phyloP scores from a whole-genome alignment of 495 filamentous ascomycete species.

The Arthonia radiata region DNA sequence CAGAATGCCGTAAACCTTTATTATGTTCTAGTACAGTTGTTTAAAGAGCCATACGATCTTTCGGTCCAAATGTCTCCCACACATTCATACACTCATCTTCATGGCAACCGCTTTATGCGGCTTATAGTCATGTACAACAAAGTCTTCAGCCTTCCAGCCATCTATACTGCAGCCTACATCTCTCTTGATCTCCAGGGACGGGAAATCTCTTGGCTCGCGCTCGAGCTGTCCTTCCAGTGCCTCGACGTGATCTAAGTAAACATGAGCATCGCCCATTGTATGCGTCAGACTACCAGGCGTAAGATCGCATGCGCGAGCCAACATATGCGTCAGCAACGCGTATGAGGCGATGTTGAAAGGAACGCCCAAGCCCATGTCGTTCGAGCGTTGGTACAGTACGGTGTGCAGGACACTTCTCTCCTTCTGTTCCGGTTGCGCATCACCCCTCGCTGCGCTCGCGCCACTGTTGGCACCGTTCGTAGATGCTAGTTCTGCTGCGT shows the following conservation, averaged over 20 bases:
- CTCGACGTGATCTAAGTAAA: slow-evolving; percentile 82
- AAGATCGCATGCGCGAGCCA: slow-evolving; percentile 66
- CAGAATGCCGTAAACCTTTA: too few relatives aligned
- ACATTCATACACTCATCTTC: slow-evolving; percentile 76
- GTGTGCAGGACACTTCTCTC: slow-evolving; percentile 48
- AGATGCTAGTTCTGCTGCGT: too few relatives aligned
- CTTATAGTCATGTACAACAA: slow-evolving; percentile 66
- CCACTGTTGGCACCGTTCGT: too few relatives aligned
- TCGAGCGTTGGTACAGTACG: slow-evolving; percentile 76
- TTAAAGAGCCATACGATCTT: too few relatives aligned
- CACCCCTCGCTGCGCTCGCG: slow-evolving; percentile 6
- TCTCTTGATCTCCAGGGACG: slow-evolving; percentile 41
- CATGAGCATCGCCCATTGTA: slow-evolving; percentile 89
- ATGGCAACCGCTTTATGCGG: slow-evolving; percentile 79
- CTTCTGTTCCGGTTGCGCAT: slow-evolving; percentile 15
- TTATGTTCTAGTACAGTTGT: too few relatives aligned
- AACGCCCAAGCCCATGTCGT: slow-evolving; percentile 92
- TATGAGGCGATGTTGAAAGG: slow-evolving; percentile 96
- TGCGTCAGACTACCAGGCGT: slow-evolving; percentile 67
- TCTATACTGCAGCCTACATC: slow-evolving; percentile 36
- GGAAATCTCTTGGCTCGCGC: slow-evolving; percentile 61
- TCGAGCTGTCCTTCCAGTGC: slow-evolving; percentile 57
- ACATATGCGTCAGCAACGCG: slow-evolving; percentile 76
- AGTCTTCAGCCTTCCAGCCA: slow-evolving; percentile 71
- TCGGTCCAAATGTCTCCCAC: too few relatives aligned